A percentile compares a stretch with the other conserved stretches of the same genome.
Conservation (phyloP, 306 rosid species). For the Malus orientalis region DNA sequence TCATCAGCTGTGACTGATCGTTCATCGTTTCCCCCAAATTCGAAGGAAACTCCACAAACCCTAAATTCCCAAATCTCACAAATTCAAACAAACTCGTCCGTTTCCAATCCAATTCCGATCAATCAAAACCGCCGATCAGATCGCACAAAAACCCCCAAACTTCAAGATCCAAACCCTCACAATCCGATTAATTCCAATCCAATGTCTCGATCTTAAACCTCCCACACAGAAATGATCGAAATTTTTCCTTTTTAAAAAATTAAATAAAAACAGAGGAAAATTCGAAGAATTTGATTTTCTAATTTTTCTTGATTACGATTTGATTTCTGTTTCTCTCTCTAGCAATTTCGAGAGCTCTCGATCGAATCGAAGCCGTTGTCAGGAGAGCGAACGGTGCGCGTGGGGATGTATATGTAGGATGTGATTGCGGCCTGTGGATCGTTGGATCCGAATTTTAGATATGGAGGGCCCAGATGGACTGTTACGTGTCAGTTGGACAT, state of each 20-base stretch:
- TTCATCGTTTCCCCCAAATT: constrained; percentile 23
- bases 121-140: background rate
- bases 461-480: background rate
- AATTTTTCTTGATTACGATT: background rate
- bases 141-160: background rate
- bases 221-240: background rate
- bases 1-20: constrained; percentile 42
- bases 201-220: constrained; percentile 5
- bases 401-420: background rate
- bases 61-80: background rate
- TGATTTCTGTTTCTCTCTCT: background rate
- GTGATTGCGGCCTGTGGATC: background rate
- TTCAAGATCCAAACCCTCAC: constrained; percentile 14
- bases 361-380: background rate
- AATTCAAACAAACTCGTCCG: background rate
- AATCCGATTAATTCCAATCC: background rate
- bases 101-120: background rate
- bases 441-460: constrained; percentile 11
- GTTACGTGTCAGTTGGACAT: background rate
- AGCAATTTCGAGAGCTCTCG: background rate
- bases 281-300: background rate
- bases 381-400: too few relatives aligned
- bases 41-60: constrained; percentile 11
- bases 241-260: background rate
- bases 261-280: background rate